Base-by-base conservation (phyloP, 306 rosid species). In the Hippophae rhamnoides region DNA sequence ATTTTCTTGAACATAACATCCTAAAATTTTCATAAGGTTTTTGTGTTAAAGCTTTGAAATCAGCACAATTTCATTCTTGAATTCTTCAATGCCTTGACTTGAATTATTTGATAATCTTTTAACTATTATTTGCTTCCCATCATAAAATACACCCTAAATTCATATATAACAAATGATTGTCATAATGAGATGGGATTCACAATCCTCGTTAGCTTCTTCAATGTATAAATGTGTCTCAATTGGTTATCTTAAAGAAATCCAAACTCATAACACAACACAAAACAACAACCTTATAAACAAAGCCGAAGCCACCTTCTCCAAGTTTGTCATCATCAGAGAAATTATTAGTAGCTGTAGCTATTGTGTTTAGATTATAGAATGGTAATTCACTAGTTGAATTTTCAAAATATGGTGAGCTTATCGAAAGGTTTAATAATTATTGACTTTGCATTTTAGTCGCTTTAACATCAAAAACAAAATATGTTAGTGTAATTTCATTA, bases 31-130 rank as follows among this genome's bases (percentile, higher is more conserved):
- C 45, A 82, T 82, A 54, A 85, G 82, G 56, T 85, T 85, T 18
- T 79, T 68, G 42, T 79, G 86, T 54, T 85, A 86, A 41, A 85
- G 93, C 65, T 72, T 79, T 9, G 82, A 75, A 46, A 85, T 85
- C 54, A 85, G 62, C 57, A 52, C 43, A 53, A 77, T 73, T 58
- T 85, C 88, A 52, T 74, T 82, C 68, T 74, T 79, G 54, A 82
- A 85, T 54, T 82, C 84, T 13, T 79, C 67, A 42, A 60, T 43
- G 46, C 93, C 88, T 66, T 82, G 86, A 13, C 80, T 75, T 0
- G 84, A 82, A 56, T 61, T 1, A 18, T 73, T 79, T 31, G 88
- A 72, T n/a, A 79, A 51, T 50, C 81, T 79, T 71, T 82, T 82
- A 49, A 79, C 76, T 13, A 61, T 66, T 2, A 68, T 18, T 13